Conservation (phyloP, 2,329 filamentous ascomycete genomes). For the Cadophora malorum region DNA sequence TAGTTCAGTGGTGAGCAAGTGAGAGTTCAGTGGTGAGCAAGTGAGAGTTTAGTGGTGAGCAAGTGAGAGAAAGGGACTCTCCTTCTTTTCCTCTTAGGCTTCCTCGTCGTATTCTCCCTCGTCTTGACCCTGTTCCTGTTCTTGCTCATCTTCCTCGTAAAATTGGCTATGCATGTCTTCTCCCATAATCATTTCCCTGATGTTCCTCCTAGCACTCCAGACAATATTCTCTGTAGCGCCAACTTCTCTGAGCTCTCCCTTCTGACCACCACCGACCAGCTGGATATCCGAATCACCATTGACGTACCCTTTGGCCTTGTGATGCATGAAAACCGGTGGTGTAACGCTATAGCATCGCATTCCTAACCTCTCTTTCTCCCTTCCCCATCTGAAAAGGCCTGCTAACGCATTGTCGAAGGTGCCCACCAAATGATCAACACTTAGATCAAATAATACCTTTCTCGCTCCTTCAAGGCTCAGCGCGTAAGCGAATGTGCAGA, state of each 20-base stretch:
- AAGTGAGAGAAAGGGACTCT: neutral
- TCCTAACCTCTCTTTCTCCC: constrained; percentile 39
- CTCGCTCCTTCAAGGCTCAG: constrained; percentile 46
- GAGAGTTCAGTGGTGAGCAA: neutral
- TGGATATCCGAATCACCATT: constrained; percentile 46
- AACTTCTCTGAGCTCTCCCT: constrained; percentile 29
- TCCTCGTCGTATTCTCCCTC: neutral
- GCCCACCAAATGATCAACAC: constrained; percentile 45
- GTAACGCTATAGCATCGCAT: constrained; percentile 46
- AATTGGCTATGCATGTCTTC: constrained; percentile 18
- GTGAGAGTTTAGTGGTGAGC: neutral
- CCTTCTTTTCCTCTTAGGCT: neutral
- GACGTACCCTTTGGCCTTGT: constrained; percentile 43
- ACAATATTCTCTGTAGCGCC: constrained; percentile 46
- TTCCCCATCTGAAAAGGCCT: constrained; percentile 40
- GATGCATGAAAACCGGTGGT: constrained; percentile 48
- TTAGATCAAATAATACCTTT: constrained; percentile 62
- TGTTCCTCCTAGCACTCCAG: constrained; percentile 43
- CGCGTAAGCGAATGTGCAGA: constrained; percentile 48
- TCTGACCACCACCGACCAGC: constrained; percentile 26
- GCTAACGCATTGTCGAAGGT: constrained; percentile 47
- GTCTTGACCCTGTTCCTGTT: neutral
- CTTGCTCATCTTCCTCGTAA: neutral
- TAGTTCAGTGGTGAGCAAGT: neutral
- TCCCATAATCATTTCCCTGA: constrained; percentile 10